Base-by-base conservation (phyloP, 2,329 filamentous ascomycete species). In the Ustilaginoidea virens region DNA sequence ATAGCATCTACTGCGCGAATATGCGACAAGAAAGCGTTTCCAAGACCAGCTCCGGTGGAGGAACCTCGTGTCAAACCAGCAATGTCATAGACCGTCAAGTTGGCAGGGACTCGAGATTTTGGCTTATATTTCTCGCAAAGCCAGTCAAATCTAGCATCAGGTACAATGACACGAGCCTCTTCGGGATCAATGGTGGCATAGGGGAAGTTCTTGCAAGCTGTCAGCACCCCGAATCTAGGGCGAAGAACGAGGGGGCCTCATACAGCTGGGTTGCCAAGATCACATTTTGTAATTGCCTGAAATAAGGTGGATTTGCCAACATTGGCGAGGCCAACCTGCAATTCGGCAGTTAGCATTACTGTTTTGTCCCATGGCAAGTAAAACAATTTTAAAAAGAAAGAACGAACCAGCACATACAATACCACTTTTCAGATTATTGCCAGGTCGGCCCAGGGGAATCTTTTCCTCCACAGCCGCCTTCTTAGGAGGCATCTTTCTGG, bases 281-380 rank as follows among this genome's bases (percentile, higher is more conserved):
- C 74, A 60, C 80, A 93, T 69, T 94, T 96, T 53, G 90, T 98
- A 61, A 98, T 94, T 53, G 90, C 85, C 68, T 98, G 92, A 74
- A 98, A 98, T 48, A 98, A 75, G 19, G 92, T 98, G 42, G 90
- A 98, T 67, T 98, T 98, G 59, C 90, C 90, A 46, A 98, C 92
- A 60, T 98, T 98, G 58, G 90, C 90, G 49, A 98, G 76, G 62
- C 90, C 90, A 59, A 98, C 85, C 85, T 93, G 49, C 46, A 46
- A 28, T 31, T 16, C 11, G 2, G 15, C 13, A 2, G 28, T 37
- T 34, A 39, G 35, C 26, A n/a, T n/a, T n/a, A n/a, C n/a, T n/a
- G n/a, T n/a, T n/a, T n/a, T n/a, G n/a, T n/a, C n/a, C n/a, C n/a
- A n/a, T n/a, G n/a, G n/a, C n/a, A n/a, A n/a, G n/a, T n/a, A n/a